Conservation (phyloP, 257 asterid species). For the Scutellaria baicalensis region DNA sequence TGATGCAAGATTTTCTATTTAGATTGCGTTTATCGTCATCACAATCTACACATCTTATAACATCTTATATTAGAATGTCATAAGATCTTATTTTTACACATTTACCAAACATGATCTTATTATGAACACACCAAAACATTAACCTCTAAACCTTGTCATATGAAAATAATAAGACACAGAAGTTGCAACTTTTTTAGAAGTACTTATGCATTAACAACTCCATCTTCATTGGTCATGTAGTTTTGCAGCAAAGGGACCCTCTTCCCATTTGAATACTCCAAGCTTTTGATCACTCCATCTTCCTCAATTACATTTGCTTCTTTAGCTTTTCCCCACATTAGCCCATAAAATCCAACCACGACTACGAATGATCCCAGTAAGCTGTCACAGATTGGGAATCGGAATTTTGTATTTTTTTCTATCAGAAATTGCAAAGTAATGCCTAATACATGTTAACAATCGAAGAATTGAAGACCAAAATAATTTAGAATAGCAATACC, state of each 20-base stretch:
- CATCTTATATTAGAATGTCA: too few species aligned
- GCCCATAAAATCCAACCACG: slow-evolving; percentile 47
- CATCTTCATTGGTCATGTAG: slow-evolving; percentile 9
- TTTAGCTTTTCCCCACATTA: slow-evolving; percentile 58
- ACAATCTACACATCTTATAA: too few species aligned
- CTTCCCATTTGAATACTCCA: slow-evolving; percentile 19
- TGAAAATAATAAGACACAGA: too few species aligned
- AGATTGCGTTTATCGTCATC: too few species aligned
- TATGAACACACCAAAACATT: too few species aligned
- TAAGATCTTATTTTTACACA: too few species aligned
- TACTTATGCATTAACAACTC: neutral
- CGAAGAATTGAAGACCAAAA: neutral
- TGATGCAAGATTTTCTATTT: too few species aligned
- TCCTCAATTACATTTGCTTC: slow-evolving; percentile 29
- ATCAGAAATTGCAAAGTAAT: too few species aligned
- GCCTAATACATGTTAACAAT: neutral
- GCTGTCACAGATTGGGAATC: slow-evolving; percentile 20
- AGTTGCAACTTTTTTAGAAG: neutral
- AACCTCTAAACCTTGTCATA: too few species aligned
- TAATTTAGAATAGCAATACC: slow-evolving; percentile 18
- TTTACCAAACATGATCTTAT: too few species aligned
- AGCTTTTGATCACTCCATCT: neutral
- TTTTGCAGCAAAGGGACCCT: slow-evolving; percentile 34
- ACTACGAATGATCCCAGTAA: slow-evolving; percentile 47
- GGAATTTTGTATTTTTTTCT: too few species aligned